A percentile compares a stretch with the other conserved stretches of the same genome.
Evolutionary conservation across 2,329 filamentous ascomycete genomes (phyloP).

Genomic region (Trichoderma arundinaceum): DNA sequence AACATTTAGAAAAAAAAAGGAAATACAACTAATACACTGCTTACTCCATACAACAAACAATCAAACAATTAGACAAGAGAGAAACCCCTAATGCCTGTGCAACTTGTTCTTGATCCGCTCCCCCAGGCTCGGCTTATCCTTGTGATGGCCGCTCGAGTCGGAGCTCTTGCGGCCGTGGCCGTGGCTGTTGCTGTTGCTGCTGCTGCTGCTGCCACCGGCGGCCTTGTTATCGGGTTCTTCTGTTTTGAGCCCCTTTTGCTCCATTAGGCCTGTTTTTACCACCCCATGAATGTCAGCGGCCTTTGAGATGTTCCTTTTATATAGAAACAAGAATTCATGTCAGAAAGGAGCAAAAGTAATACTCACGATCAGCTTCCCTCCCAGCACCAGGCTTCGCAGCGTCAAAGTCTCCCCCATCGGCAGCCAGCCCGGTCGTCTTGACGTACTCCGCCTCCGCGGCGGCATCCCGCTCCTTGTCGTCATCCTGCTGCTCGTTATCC

Average conservation of each 20-base stretch:
- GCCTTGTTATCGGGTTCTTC: constrained; percentile 24
- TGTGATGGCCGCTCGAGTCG: constrained; percentile 34
- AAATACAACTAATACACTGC: not conserved
- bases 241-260: constrained; percentile 42
- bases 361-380: constrained; percentile 68
- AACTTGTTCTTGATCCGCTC: constrained; percentile 74
- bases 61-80: not conserved
- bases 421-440: constrained; percentile 62
- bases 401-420: constrained; percentile 73
- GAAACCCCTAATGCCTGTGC: constrained; percentile 53
- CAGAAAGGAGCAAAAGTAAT: not conserved
- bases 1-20: not conserved
- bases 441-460: constrained; percentile 61
- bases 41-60: no score
- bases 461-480: constrained; percentile 45
- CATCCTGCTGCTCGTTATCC: constrained; percentile 31
- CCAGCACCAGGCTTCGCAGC: constrained; percentile 68
- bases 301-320: no score
- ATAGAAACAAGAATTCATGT: no score
- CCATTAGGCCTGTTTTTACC: constrained; percentile 43
- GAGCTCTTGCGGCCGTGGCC: constrained; percentile 11
- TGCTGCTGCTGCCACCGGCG: no score
- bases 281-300: no score
- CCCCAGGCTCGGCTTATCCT: constrained; percentile 59
- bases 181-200: no score